Evolutionary conservation across 1,284 basidiomycete species (phyloP).

Genomic region (Ustilago bromivora): DNA sequence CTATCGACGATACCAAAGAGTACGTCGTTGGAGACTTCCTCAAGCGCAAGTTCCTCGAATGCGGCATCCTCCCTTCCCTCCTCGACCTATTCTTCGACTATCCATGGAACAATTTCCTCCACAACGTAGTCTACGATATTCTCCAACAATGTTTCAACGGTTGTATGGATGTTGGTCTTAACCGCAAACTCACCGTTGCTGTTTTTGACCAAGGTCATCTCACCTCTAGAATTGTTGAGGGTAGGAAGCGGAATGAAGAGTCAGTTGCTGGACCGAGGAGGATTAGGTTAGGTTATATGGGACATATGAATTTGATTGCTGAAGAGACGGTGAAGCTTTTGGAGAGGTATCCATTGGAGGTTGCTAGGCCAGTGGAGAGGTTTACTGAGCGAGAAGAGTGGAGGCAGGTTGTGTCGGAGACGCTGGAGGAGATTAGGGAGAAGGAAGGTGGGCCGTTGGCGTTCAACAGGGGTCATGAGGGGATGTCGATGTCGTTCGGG

Average conservation of each 20-base stretch:
- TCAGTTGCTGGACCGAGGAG: conserved; percentile 58
- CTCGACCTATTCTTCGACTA: conserved; percentile 85
- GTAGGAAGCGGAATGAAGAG: conserved; percentile 60
- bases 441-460: conserved; percentile 66
- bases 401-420: conserved; percentile 63
- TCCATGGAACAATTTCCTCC: conserved; percentile 97
- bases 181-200: conserved; percentile 62
- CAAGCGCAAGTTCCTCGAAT: conserved; percentile 65
- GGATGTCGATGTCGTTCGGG: conserved; percentile 53
- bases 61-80: conserved; percentile 63
- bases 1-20: conserved; percentile 53
- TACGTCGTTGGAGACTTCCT: conserved; percentile 64
- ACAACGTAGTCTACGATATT: conserved; percentile 96
- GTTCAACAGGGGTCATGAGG: conserved; percentile 60
- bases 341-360: conserved; percentile 79
- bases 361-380: conserved; percentile 42
- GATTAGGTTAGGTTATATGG: conserved; percentile 84
- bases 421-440: conserved; percentile 63
- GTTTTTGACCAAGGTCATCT: conserved; percentile 65
- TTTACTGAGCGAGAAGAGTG: conserved; percentile 63
- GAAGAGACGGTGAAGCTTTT: conserved; percentile 88
- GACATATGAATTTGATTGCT: conserved; percentile 91
- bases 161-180: conserved; percentile 73
- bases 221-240: conserved; percentile 63
- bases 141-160: conserved; percentile 95